Percentiles rank a stretch among this genome's conserved stretches.
These are phyloP conservation scores for Candida morakotiae DNA, from an alignment of 805 yeast genomes.

Conservation along the genomic window DNA sequence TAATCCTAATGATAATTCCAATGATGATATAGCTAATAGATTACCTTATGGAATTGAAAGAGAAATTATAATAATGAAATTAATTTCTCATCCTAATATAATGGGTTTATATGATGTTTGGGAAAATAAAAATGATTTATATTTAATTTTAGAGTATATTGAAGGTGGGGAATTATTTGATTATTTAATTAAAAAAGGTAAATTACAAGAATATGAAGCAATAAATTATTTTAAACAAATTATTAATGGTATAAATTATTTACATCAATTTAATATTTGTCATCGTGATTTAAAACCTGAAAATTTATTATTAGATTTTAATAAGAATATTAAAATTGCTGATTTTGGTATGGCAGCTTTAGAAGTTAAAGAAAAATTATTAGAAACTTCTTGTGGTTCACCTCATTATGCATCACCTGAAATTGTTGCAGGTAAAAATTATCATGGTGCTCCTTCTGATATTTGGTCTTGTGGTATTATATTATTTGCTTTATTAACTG, in stretches of 20 bases:
- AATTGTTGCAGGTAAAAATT: constrained; percentile 89
- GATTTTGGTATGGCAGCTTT: constrained; percentile 99
- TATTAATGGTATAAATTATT: constrained; percentile 75
- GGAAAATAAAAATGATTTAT: constrained; percentile 80
- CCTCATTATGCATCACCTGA: constrained; percentile 99
- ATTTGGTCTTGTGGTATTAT: constrained; percentile 99
- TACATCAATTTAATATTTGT: constrained; percentile 83
- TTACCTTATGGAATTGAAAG: constrained; percentile 83
- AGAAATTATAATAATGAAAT: constrained; percentile 81
- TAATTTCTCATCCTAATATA: constrained; percentile 73
- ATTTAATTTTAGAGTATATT: constrained; percentile 88
- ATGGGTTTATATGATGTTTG: constrained; percentile 80
- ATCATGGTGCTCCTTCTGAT: constrained; percentile 96
- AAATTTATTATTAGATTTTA: constrained; percentile 71
- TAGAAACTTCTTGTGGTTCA: constrained; percentile 96
- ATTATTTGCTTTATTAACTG: constrained; percentile 87
- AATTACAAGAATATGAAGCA: constrained; percentile 86
- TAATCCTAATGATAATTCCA: constrained; percentile 21
- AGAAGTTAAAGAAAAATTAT: constrained; percentile 72
- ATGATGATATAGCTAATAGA: constrained; percentile 31
- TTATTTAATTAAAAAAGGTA: constrained; percentile 82
- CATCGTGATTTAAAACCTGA: constrained; percentile 87
- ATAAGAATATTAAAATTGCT: constrained; percentile 89
- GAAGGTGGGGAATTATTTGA: constrained; percentile 98
- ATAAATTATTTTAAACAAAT: constrained; percentile 84